Percentiles rank a stretch among this genome's conserved stretches.
phyloP scores from a whole-genome alignment of 208 protist genomes.

The Acanthamoeba triangularis region DNA sequence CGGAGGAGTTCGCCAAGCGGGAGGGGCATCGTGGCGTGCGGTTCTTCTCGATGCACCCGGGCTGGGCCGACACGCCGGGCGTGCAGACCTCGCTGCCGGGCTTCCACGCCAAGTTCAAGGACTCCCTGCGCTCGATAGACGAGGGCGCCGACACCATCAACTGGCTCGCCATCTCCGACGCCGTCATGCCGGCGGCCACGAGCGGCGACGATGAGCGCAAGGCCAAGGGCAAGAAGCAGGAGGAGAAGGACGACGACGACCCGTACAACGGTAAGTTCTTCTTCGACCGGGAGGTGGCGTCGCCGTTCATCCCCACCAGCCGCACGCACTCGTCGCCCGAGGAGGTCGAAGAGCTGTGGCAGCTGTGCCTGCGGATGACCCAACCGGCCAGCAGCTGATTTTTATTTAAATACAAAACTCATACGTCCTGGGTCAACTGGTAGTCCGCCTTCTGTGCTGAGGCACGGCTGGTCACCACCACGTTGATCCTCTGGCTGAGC shows the following conservation, averaged over 20 bases:
- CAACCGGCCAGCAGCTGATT: background rate
- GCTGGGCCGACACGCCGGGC: conserved; percentile 73
- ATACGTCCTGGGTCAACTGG: background rate
- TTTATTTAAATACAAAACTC: background rate
- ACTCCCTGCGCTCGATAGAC: conserved; percentile 41
- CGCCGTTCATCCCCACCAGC: background rate
- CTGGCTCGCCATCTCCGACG: conserved; percentile 26
- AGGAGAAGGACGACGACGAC: background rate
- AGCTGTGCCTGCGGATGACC: background rate
- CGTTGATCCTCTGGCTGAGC: background rate
- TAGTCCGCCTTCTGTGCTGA: background rate
- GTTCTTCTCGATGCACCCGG: conserved; percentile 64
- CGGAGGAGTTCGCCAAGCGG: conserved; percentile 11
- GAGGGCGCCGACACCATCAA: conserved; percentile 76
- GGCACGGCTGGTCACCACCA: background rate
- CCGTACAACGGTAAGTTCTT: conserved; percentile 58
- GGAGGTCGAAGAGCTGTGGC: conserved; percentile 64
- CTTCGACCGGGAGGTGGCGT: conserved; percentile 32
- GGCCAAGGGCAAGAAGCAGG: background rate
- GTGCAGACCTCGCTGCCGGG: conserved; percentile 67
- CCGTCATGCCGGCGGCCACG: background rate
- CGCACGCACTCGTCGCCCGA: conserved; percentile 17
- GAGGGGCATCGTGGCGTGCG: background rate
- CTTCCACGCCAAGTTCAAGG: conserved; percentile 62
- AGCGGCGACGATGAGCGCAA: background rate